Conservation (phyloP, 345 rosid species). For the Salix arbutifolia region DNA sequence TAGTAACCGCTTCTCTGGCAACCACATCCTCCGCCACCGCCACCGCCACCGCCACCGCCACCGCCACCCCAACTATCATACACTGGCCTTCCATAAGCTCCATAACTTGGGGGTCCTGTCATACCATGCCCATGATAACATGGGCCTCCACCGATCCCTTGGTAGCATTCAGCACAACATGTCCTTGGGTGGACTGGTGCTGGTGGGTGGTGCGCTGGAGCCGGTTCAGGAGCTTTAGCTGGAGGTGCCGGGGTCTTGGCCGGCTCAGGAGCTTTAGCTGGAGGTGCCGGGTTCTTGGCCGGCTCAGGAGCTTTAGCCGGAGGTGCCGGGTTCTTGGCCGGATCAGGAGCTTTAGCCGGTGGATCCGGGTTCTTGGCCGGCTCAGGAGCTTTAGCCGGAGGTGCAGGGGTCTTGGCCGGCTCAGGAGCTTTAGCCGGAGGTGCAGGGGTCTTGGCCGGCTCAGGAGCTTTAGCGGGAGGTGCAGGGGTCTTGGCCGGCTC, state of each 20-base stretch:
- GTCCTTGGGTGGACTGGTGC: conserved; percentile 5
- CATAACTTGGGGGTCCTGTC: neutral
- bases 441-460: neutral
- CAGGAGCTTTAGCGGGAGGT: neutral
- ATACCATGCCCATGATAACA: conserved; percentile 4
- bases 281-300: neutral
- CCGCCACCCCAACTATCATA: conserved; percentile 21
- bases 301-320: neutral
- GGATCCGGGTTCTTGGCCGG: neutral
- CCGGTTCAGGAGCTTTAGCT: neutral
- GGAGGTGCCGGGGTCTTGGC: accelerated
- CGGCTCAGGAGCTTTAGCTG: neutral
- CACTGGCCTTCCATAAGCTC: conserved; percentile 28
- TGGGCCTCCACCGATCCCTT: conserved; percentile 22
- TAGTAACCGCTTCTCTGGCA: conserved; percentile 13
- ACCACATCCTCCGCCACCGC: neutral
- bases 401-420: no score
- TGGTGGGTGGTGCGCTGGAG: neutral
- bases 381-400: neutral
- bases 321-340: neutral
- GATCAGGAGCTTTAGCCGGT: neutral
- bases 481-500: no score
- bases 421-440: neutral
- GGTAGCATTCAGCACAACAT: conserved; percentile 27
- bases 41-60: conserved; percentile 19